A percentile compares a stretch with the other conserved stretches of the same genome.
These are phyloP conservation scores for Trichosporon ovoides DNA, from an alignment of 1,284 basidiomycete genomes.

Conservation along the genomic window DNA sequence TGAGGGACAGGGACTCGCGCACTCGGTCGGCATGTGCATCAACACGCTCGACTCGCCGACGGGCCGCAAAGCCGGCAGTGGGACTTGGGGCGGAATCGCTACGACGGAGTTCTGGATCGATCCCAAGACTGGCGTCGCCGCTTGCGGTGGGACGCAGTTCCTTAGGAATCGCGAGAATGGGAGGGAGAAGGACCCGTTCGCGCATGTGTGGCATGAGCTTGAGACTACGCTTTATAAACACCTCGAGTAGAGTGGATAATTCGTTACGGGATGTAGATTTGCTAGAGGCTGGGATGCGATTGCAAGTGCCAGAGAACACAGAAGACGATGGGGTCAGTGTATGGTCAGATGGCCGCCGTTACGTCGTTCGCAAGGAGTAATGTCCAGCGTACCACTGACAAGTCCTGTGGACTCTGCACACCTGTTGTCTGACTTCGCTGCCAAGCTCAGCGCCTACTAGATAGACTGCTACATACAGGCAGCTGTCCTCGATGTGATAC, in stretches of 20 bases:
- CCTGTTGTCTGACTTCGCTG: too few species aligned
- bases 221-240: conserved; percentile 1
- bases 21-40: conserved; percentile 19
- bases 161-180: background rate
- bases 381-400: too few species aligned
- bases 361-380: too few species aligned
- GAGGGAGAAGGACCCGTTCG: background rate
- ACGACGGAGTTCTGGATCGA: conserved; percentile 34
- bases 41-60: conserved; percentile 10
- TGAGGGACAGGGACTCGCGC: conserved; percentile 6
- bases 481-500: too few species aligned
- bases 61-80: conserved; percentile 25
- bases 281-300: too few species aligned
- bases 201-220: background rate
- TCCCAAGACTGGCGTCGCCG: conserved; percentile 25
- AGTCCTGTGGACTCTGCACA: too few species aligned
- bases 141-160: background rate
- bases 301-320: too few species aligned
- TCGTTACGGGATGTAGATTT: too few species aligned
- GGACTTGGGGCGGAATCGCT: conserved; percentile 20
- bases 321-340: too few species aligned
- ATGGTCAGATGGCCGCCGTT: too few species aligned
- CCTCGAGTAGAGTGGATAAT: background rate
- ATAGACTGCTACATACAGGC: too few species aligned
- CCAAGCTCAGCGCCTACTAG: too few species aligned